These are phyloP conservation scores for Triglochin maritima DNA, from an alignment of 106 monocot genomes.

Conservation along the genomic window DNA sequence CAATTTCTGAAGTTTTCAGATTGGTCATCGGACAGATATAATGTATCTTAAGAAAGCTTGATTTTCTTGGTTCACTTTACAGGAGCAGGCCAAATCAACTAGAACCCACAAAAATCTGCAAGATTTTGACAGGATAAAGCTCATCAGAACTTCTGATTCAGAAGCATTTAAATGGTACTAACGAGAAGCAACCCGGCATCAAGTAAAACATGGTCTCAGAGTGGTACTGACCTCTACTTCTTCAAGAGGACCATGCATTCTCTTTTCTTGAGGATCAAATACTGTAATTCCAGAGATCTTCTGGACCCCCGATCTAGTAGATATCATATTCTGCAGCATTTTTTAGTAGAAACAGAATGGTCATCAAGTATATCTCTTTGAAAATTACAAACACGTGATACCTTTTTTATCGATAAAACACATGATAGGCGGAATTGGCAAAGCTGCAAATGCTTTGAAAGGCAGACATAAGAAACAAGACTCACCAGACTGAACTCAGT, in stretches of 20 bases:
- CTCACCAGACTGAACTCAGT: conserved; percentile 4
- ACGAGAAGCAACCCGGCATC: neutral
- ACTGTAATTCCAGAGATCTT: conserved; percentile 68
- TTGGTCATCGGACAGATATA: too few species aligned
- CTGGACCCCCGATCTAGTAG: conserved; percentile 56
- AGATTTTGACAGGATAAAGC: neutral
- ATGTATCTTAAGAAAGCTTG: too few species aligned
- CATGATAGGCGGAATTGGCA: neutral
- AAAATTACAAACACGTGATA: neutral
- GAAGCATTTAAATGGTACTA: neutral
- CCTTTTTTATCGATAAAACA: neutral
- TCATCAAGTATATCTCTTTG: neutral
- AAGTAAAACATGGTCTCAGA: too few species aligned
- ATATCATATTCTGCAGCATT: conserved; percentile 51
- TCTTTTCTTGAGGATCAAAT: conserved; percentile 43
- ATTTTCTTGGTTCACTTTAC: too few species aligned
- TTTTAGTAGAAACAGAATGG: neutral
- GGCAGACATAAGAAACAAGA: neutral
- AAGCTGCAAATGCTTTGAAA: neutral
- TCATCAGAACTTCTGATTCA: neutral
- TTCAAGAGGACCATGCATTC: conserved; percentile 45
- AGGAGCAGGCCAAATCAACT: too few species aligned
- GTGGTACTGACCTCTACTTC: conserved; percentile 50
- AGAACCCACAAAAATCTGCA: conserved; percentile 5
- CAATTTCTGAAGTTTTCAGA: too few species aligned